Percentiles rank a stretch among this genome's conserved stretches.
These are phyloP conservation scores for Fraxinus cuspidata DNA, from an alignment of 257 asterid genomes.

Conservation along the genomic window DNA sequence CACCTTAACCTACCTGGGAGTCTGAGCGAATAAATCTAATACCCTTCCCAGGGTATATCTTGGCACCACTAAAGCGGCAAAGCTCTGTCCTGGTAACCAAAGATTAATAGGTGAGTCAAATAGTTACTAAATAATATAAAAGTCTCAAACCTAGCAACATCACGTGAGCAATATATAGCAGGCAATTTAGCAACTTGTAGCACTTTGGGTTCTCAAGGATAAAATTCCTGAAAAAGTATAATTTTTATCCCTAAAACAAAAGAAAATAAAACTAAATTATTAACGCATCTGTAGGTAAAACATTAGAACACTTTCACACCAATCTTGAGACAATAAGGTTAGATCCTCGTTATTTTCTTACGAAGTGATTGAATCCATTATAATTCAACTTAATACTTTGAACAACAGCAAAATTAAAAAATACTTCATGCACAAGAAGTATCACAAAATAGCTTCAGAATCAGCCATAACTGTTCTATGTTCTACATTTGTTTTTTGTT, in stretches of 20 bases:
- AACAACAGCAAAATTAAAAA: background rate
- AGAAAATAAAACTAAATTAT: background rate
- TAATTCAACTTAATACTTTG: background rate
- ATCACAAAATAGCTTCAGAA: background rate
- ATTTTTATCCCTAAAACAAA: background rate
- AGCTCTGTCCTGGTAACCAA: conserved; percentile 29
- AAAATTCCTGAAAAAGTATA: background rate
- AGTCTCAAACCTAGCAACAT: background rate
- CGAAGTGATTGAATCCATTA: background rate
- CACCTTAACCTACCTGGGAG: conserved; percentile 23
- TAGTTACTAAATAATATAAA: background rate
- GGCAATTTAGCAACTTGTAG: background rate
- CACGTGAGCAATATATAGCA: background rate
- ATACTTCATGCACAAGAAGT: background rate
- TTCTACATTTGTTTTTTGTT: background rate
- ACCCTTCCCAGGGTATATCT: conserved; percentile 35
- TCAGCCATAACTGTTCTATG: background rate
- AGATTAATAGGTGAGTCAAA: background rate
- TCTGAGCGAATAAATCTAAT: conserved; percentile 37
- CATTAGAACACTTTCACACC: background rate
- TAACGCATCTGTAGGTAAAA: background rate
- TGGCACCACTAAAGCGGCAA: conserved; percentile 36
- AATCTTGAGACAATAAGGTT: background rate
- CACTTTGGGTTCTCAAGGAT: background rate
- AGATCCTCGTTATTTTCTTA: background rate